phyloP scores from a whole-genome alignment of 2,329 filamentous ascomycete genomes.

The Penicillium capsulatum region DNA sequence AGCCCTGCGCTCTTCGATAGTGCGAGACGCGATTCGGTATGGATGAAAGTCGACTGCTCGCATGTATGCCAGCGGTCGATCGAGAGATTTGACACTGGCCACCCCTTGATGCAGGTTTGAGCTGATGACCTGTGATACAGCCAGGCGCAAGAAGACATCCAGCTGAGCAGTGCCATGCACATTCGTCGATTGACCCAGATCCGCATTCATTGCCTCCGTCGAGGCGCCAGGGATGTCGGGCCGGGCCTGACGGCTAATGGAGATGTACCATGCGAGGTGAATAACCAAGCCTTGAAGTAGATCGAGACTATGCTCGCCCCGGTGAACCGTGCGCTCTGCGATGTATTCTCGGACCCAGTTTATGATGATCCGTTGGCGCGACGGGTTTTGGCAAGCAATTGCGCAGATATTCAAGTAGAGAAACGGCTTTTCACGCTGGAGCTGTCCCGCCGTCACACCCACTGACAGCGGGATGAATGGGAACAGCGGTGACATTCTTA shows the following conservation, averaged over 20 bases:
- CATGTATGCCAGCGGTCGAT: conserved; percentile 11
- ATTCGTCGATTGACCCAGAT: conserved; percentile 7
- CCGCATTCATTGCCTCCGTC: background rate
- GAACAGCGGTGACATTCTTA: conserved; percentile 21
- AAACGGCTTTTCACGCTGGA: conserved; percentile 22
- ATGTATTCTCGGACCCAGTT: conserved; percentile 30
- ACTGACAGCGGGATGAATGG: conserved; percentile 25
- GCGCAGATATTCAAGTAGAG: conserved; percentile 20
- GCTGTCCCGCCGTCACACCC: conserved; percentile 13
- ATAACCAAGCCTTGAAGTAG: conserved; percentile 48
- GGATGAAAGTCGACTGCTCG: conserved; percentile 2
- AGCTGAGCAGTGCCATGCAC: conserved; percentile 39
- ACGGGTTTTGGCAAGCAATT: conserved; percentile 14
- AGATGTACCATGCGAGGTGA: conserved; percentile 45
- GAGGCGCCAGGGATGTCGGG: background rate
- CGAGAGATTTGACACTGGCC: conserved; percentile 7
- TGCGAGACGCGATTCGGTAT: conserved; percentile 37
- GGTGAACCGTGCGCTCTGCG: conserved; percentile 42
- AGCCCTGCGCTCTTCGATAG: conserved; percentile 52
- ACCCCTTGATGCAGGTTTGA: conserved; percentile 40
- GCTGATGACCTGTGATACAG: conserved; percentile 47
- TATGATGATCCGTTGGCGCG: conserved; percentile 14
- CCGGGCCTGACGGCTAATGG: conserved; percentile 2
- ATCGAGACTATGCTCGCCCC: conserved; percentile 43
- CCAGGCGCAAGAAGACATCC: conserved; percentile 50